phyloP scores from a whole-genome alignment of 495 filamentous ascomycete genomes.

The Neurospora terricola region DNA sequence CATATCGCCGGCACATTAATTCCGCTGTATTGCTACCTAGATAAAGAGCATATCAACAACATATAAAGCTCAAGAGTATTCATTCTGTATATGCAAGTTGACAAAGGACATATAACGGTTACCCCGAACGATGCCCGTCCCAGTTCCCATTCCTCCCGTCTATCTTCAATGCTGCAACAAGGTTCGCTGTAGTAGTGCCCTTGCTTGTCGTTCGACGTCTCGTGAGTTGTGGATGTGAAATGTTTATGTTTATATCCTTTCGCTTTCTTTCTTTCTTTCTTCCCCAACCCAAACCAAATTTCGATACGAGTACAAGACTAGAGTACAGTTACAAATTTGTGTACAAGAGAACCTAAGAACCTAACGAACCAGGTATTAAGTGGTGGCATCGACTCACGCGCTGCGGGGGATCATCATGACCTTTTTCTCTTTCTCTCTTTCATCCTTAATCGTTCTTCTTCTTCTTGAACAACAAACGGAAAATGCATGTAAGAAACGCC shows the following conservation, averaged over 20 bases:
- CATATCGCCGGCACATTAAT: background rate
- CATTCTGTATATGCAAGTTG: background rate
- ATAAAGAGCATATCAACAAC: too few relatives aligned
- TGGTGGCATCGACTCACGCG: background rate
- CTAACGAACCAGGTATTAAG: background rate
- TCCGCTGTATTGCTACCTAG: too few relatives aligned
- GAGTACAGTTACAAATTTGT: slow-evolving; percentile 1
- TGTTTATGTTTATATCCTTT: background rate
- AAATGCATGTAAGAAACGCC: background rate
- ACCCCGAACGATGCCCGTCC: background rate
- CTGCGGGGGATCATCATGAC: background rate
- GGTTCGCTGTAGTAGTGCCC: background rate
- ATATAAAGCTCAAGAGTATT: too few relatives aligned
- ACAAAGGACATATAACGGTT: background rate
- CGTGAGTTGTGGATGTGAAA: background rate
- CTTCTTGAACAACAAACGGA: background rate
- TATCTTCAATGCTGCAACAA: background rate
- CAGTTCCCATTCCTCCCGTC: background rate
- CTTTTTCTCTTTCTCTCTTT: background rate
- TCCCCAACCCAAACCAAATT: background rate
- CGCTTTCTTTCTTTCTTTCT: slow-evolving; percentile 1
- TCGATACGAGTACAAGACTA: background rate
- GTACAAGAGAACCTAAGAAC: slow-evolving; percentile 2
- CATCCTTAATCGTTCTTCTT: background rate
- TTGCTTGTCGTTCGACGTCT: background rate